Evolutionary conservation across 305 asterid genomes (phyloP).

Genomic region (Fraxinus ornus): DNA sequence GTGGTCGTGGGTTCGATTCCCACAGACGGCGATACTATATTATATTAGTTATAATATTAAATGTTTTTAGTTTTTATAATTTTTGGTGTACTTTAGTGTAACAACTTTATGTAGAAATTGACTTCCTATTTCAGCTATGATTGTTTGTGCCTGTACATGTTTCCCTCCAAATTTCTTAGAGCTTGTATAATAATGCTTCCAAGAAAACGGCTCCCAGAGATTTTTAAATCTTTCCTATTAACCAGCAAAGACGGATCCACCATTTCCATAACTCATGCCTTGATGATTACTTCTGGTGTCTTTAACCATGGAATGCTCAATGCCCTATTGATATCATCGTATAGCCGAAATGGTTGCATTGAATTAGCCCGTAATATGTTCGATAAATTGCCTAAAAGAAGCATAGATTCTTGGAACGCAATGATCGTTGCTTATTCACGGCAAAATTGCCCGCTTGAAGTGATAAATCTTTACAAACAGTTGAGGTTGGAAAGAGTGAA

Average conservation of each 20-base stretch:
- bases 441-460: slow-evolving; percentile 34
- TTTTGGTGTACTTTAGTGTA: neutral
- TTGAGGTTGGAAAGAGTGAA: slow-evolving; percentile 41
- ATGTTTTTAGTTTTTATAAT: too few relatives aligned
- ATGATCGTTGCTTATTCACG: slow-evolving; percentile 55
- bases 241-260: slow-evolving; percentile 39
- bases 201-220: slow-evolving; percentile 39
- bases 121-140: neutral
- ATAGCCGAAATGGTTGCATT: slow-evolving; percentile 39
- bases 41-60: neutral
- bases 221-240: slow-evolving; percentile 36
- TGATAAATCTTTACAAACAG: slow-evolving; percentile 35
- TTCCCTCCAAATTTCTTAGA: neutral
- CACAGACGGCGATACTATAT: slow-evolving; percentile 63
- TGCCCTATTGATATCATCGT: slow-evolving; percentile 48
- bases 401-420: slow-evolving; percentile 67
- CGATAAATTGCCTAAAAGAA: slow-evolving; percentile 51
- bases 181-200: slow-evolving; percentile 37
- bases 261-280: slow-evolving; percentile 57
- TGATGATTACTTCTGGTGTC: slow-evolving; percentile 51
- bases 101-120: neutral
- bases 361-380: slow-evolving; percentile 53
- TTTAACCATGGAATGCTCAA: slow-evolving; percentile 28
- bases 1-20: slow-evolving; percentile 97
- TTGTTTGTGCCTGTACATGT: neutral